These are phyloP conservation scores for Fusarium sp. DNA, from an alignment of 2,329 filamentous ascomycete species.

Conservation along the genomic window DNA sequence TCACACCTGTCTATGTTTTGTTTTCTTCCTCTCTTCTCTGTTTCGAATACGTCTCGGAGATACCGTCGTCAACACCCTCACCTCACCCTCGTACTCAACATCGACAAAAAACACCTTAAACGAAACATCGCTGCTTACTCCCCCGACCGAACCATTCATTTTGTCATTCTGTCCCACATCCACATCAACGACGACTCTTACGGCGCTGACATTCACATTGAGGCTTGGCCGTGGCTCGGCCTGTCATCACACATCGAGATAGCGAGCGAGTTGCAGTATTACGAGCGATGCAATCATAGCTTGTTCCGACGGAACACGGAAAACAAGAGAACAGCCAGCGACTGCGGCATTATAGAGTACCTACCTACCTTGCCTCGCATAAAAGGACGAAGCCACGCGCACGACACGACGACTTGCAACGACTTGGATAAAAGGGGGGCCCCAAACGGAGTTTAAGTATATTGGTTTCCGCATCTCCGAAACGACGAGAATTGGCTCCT, in stretches of 20 bases:
- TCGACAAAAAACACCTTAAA: conserved; percentile 10
- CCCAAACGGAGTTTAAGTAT: not conserved
- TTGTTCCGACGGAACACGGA: not conserved
- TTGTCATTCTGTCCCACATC: conserved; percentile 27
- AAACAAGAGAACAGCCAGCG: not conserved
- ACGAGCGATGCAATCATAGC: conserved; percentile 12
- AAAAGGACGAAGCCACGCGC: not conserved
- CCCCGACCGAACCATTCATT: conserved; percentile 13
- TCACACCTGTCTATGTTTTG: not conserved
- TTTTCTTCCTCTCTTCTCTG: not conserved
- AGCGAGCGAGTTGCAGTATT: not conserved
- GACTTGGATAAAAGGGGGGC: not conserved
- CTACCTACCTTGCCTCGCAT: conserved; percentile 3
- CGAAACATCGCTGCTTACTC: conserved; percentile 7
- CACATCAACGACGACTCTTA: conserved; percentile 12
- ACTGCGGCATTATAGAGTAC: not conserved
- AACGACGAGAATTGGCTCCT: not conserved
- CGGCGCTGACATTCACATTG: conserved; percentile 29
- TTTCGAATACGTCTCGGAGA: not conserved
- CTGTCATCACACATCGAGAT: conserved; percentile 6
- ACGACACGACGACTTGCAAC: conserved; percentile 15
- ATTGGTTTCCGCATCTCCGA: not conserved
- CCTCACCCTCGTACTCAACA: not conserved
- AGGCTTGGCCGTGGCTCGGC: conserved; percentile 40
- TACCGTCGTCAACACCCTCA: not conserved